Evolutionary conservation across 148 eudicot genomes (phyloP), one percentile per base, ranked within the genome.

Genomic region (Spergularia bocconei): DNA sequence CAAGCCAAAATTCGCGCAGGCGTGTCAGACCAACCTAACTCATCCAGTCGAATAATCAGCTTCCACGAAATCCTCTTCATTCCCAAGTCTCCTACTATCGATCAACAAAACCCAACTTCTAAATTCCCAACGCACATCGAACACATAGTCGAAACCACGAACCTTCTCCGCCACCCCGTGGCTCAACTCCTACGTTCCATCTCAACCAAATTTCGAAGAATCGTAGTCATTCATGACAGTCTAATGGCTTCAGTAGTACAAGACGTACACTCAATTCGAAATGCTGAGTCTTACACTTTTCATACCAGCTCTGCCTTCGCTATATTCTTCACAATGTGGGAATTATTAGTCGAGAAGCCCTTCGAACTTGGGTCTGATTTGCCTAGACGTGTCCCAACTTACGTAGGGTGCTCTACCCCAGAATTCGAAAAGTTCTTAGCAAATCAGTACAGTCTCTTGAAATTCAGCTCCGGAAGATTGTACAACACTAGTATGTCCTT

Each of bases 181-280:
- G 62, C 74, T 4, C 23, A 72, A 7, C 78, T 89, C 11, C 21
- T 85, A 1, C 67, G 20, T 5, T 17, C 67, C 9, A 77, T 91
- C 4, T 78, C 93, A 16, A 1, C 58, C 50, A 56, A 23, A n/a
- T 80, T 0, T 21, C 59, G 39, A 23, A 81, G 87, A 77, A 44
- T 87, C 11, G 70, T 90, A n/a, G 72, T 88, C 5, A 73, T 92
- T 21, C 81, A 90, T 61, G 95, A 92, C 57, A 54, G 80, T 11
- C 71, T 92, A 7, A 86, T 90, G 82, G 77, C 84, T 0, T 81
- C 71, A 0, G 90, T 84, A 0, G 77, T 88, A 15, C 87, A 89
- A 65, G 90, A 89, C 48, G 57, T 61, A 50, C 76, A 60, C 2
- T 3, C 55, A 0, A 52, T 85, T 11, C 55, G 68, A 15, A 85